Evolutionary conservation across 1,284 basidiomycete species (phyloP).

Genomic region (Apiotrichum brassicae): DNA sequence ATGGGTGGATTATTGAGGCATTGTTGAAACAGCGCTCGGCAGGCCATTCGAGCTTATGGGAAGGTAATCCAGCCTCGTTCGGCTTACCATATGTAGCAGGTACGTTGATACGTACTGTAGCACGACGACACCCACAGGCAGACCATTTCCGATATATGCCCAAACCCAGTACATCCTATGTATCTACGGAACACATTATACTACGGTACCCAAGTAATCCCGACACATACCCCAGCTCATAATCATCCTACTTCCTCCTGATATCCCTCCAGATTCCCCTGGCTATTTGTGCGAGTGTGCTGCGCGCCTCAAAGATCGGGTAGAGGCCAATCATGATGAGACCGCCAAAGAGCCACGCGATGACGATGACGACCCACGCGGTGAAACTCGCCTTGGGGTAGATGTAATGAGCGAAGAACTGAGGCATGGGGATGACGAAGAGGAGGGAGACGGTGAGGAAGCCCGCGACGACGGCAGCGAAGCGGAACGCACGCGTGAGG

Average conservation of each 20-base stretch:
- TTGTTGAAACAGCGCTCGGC: too few species aligned
- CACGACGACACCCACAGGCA: too few species aligned
- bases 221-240: neutral
- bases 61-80: too few species aligned
- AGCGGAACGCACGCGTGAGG: slow-evolving; percentile 64
- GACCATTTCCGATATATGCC: too few species aligned
- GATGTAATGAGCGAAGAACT: slow-evolving; percentile 72
- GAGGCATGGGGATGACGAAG: slow-evolving; percentile 67
- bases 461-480: slow-evolving; percentile 67
- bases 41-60: too few species aligned
- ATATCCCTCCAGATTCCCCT: slow-evolving; percentile 10
- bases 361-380: slow-evolving; percentile 60
- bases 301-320: slow-evolving; percentile 74
- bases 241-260: neutral
- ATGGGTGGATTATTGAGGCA: too few species aligned
- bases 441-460: slow-evolving; percentile 49
- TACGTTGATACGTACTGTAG: too few species aligned
- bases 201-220: too few species aligned
- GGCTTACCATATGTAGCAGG: too few species aligned
- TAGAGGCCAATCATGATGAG: slow-evolving; percentile 71
- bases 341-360: slow-evolving; percentile 74
- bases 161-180: too few species aligned
- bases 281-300: slow-evolving; percentile 56
- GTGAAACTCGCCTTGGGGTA: slow-evolving; percentile 63
- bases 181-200: too few species aligned